Conservation (phyloP, 257 asterid genomes). For the Salvia splendens region DNA sequence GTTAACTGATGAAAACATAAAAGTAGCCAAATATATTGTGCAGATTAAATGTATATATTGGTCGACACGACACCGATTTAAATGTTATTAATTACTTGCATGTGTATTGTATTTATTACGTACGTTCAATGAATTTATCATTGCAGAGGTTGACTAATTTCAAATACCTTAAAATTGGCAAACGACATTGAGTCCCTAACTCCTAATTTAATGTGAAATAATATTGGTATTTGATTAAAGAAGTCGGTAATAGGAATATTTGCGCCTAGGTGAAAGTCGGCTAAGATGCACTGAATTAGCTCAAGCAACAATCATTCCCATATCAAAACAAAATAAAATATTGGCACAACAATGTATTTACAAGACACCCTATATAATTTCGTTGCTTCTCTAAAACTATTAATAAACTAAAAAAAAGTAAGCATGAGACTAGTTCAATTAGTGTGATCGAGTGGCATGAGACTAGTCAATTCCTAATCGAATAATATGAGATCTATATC, state of each 20-base stretch:
- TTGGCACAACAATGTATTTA: background rate
- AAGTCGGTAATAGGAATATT: background rate
- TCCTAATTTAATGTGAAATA: background rate
- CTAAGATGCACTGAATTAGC: background rate
- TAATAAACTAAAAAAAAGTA: too few relatives aligned
- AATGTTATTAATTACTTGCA: background rate
- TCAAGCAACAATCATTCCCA: background rate
- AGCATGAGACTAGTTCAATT: too few relatives aligned
- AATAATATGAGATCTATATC: too few relatives aligned
- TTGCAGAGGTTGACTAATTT: background rate
- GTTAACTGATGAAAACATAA: too few relatives aligned
- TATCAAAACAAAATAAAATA: background rate
- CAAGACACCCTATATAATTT: too few relatives aligned
- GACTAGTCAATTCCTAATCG: too few relatives aligned
- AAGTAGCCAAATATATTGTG: too few relatives aligned
- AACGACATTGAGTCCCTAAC: background rate
- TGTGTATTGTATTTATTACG: background rate
- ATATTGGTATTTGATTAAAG: background rate
- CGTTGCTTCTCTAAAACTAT: background rate
- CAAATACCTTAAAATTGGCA: background rate
- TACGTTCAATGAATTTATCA: slow-evolving; percentile 1
- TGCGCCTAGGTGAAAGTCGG: background rate
- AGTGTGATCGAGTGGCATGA: too few relatives aligned
- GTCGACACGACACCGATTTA: too few relatives aligned
- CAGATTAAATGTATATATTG: too few relatives aligned